phyloP scores from a whole-genome alignment of 2,329 filamentous ascomycete genomes.

The Periconia sp. region DNA sequence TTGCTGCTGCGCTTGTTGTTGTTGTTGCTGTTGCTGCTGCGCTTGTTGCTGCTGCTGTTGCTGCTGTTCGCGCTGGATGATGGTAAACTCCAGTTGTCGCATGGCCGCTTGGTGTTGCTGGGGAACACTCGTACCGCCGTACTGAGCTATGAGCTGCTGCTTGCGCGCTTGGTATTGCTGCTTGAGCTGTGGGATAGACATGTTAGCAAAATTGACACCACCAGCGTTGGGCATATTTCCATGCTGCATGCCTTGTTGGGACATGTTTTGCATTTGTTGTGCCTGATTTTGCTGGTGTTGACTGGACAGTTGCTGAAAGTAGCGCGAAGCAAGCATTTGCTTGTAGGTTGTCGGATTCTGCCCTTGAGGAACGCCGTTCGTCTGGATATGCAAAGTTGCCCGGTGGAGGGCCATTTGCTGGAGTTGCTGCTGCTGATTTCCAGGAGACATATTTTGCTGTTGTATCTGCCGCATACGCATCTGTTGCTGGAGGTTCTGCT shows the following conservation, averaged over 20 bases:
- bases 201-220: slow-evolving; percentile 30
- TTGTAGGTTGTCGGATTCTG: slow-evolving; percentile 34
- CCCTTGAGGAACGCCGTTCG: slow-evolving; percentile 38
- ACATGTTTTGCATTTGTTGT: slow-evolving; percentile 32
- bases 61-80: slow-evolving; percentile 21
- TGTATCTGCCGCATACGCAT: slow-evolving; percentile 39
- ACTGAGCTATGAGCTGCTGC: slow-evolving; percentile 30
- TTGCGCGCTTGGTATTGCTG: slow-evolving; percentile 31
- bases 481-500: slow-evolving; percentile 29
- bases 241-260: slow-evolving; percentile 21
- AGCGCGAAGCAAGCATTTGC: slow-evolving; percentile 31
- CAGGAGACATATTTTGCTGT: slow-evolving; percentile 20
- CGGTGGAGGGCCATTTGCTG: slow-evolving; percentile 40
- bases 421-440: slow-evolving; percentile 19
- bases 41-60: slow-evolving; percentile 25
- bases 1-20: slow-evolving; percentile 24
- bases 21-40: slow-evolving; percentile 21
- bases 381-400: slow-evolving; percentile 38
- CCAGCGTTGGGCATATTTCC: slow-evolving; percentile 29
- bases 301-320: slow-evolving; percentile 28
- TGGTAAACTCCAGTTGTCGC: slow-evolving; percentile 36
- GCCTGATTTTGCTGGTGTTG: slow-evolving; percentile 34
- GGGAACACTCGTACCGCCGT: slow-evolving; percentile 21
- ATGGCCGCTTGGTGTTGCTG: slow-evolving; percentile 33
- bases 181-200: slow-evolving; percentile 34